Percentiles rank a stretch among this genome's conserved stretches.
These are phyloP conservation scores for Exophiala aquamarina DNA, from an alignment of 2,329 filamentous ascomycete species.

Conservation along the genomic window DNA sequence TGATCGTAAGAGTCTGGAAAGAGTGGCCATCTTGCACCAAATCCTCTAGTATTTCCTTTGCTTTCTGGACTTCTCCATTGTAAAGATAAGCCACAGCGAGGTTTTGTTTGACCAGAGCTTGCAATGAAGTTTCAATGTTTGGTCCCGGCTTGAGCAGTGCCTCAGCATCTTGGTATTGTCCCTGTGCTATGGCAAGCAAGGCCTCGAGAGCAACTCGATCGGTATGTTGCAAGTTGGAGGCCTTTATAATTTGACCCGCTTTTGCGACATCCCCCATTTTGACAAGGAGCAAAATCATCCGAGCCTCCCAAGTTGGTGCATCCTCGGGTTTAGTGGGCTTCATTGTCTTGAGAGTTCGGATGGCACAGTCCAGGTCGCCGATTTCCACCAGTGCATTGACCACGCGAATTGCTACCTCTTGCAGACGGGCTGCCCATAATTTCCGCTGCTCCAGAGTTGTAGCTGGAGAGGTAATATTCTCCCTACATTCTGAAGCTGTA, in stretches of 20 bases:
- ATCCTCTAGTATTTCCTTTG: slow-evolving; percentile 64
- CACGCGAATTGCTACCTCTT: slow-evolving; percentile 69
- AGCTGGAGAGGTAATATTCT: slow-evolving; percentile 54
- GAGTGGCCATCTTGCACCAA: slow-evolving; percentile 63
- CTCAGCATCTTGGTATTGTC: slow-evolving; percentile 65
- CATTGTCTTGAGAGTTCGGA: slow-evolving; percentile 67
- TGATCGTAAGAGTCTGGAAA: slow-evolving; percentile 83
- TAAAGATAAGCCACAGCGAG: slow-evolving; percentile 82
- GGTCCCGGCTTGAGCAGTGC: slow-evolving; percentile 9
- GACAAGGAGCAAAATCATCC: slow-evolving; percentile 68
- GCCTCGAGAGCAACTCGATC: slow-evolving; percentile 55
- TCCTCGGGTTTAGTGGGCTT: slow-evolving; percentile 33
- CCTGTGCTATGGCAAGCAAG: slow-evolving; percentile 76
- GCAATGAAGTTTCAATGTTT: slow-evolving; percentile 40
- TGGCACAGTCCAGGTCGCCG: slow-evolving; percentile 80
- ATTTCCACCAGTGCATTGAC: slow-evolving; percentile 61
- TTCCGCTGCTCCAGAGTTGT: slow-evolving; percentile 56
- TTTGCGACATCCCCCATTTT: slow-evolving; percentile 73
- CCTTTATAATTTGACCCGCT: slow-evolving; percentile 58
- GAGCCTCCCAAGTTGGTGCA: slow-evolving; percentile 28
- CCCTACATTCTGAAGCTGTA: slow-evolving; percentile 73
- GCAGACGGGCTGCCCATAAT: slow-evolving; percentile 70
- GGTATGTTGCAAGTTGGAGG: slow-evolving; percentile 38
- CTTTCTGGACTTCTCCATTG: slow-evolving; percentile 71
- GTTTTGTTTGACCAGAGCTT: slow-evolving; percentile 78